phyloP scores from a whole-genome alignment of 1,284 basidiomycete species.

The Coriolopsis trogii region DNA sequence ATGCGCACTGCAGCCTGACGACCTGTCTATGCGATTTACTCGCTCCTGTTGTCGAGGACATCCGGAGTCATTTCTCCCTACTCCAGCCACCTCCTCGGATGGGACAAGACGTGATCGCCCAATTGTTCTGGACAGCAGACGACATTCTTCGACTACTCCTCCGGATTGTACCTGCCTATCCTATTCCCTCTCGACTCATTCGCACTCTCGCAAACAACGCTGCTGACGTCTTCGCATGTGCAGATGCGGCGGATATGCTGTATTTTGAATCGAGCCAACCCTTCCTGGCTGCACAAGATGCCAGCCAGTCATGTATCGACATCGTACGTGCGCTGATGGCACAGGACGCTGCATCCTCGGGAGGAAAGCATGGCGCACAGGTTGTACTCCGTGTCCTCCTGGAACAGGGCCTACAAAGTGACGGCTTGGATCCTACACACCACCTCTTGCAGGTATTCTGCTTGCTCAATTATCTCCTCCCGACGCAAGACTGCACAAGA shows the following conservation, averaged over 20 bases:
- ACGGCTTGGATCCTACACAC: constrained; percentile 54
- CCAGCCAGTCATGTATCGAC: constrained; percentile 53
- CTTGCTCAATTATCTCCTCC: constrained; percentile 60
- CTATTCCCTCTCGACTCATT: constrained; percentile 51
- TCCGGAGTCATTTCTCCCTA: constrained; percentile 51
- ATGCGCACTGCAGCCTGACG: constrained; percentile 56
- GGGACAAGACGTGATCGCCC: constrained; percentile 45
- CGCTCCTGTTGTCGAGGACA: constrained; percentile 48
- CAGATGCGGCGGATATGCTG: constrained; percentile 48
- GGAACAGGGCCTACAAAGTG: constrained; percentile 43
- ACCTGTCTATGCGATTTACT: constrained; percentile 58
- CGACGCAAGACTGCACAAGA: constrained; percentile 37
- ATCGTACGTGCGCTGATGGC: constrained; percentile 47
- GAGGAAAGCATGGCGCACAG: constrained; percentile 42
- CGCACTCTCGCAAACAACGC: constrained; percentile 45
- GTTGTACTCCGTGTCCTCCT: constrained; percentile 59
- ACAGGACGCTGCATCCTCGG: constrained; percentile 37
- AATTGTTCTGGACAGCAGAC: constrained; percentile 54
- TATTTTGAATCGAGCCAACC: constrained; percentile 45
- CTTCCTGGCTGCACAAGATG: constrained; percentile 44
- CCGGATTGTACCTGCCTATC: constrained; percentile 47
- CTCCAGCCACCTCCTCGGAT: constrained; percentile 29
- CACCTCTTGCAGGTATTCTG: constrained; percentile 57
- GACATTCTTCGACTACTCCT: constrained; percentile 57
- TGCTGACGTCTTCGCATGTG: constrained; percentile 59